phyloP scores from a whole-genome alignment of 805 yeast genomes.

The Clavispora santaluciae region DNA sequence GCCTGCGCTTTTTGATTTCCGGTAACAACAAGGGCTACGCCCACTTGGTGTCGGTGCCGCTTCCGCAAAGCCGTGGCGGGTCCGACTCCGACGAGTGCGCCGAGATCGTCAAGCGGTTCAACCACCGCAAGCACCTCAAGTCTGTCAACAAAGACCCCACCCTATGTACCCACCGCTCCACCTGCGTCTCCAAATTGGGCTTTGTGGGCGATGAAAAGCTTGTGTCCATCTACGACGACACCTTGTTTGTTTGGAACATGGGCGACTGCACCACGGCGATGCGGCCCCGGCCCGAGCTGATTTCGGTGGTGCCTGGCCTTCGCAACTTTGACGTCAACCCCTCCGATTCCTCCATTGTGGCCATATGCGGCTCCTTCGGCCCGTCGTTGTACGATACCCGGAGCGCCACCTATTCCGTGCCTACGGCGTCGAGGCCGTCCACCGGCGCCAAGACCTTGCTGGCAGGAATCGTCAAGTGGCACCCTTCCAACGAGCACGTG shows the following conservation, averaged over 20 bases:
- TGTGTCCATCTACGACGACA: conserved; percentile 61
- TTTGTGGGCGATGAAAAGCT: conserved; percentile 39
- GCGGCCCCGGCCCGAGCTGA: conserved; percentile 47
- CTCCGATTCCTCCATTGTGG: conserved; percentile 47
- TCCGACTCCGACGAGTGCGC: conserved; percentile 47
- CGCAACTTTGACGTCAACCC: conserved; percentile 46
- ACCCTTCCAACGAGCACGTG: conserved; percentile 51
- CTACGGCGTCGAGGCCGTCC: conserved; percentile 17
- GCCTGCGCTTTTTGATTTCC: conserved; percentile 45
- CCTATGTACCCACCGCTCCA: conserved; percentile 15
- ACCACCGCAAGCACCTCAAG: conserved; percentile 64
- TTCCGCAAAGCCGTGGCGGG: conserved; percentile 20
- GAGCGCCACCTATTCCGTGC: conserved; percentile 36
- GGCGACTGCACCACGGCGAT: conserved; percentile 43
- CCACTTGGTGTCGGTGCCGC: conserved; percentile 68
- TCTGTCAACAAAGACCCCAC: conserved; percentile 23
- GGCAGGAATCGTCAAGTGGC: conserved; percentile 57
- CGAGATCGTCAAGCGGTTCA: conserved; percentile 70
- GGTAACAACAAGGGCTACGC: conserved; percentile 77
- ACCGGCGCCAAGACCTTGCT: conserved; percentile 9
- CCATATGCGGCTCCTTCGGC: conserved; percentile 69
- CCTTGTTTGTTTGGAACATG: conserved; percentile 74
- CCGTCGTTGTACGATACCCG: conserved; percentile 71
- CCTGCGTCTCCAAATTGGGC: conserved; percentile 25
- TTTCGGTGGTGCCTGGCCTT: conserved; percentile 48